Percentiles rank a stretch among this genome's conserved stretches.
These are phyloP conservation scores for Diplogelasinospora grovesii DNA, from an alignment of 495 filamentous ascomycete genomes.

Conservation along the genomic window DNA sequence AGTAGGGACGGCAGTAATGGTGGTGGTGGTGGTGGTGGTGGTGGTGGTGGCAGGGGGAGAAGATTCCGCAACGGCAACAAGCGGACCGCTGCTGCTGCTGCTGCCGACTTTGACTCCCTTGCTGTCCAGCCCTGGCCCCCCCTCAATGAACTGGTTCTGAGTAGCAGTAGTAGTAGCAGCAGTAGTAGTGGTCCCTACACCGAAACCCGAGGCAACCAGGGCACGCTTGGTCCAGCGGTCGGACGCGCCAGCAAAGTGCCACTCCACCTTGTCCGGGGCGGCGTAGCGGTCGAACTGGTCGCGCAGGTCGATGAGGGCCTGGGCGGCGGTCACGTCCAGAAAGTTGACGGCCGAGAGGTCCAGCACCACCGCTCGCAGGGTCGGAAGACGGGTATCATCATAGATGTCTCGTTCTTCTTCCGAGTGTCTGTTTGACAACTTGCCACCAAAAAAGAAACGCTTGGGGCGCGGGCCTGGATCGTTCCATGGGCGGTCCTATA, in stretches of 20 bases:
- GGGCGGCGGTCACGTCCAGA: slow-evolving; percentile 43
- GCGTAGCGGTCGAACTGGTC: slow-evolving; percentile 45
- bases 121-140: no score
- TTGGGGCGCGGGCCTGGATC: slow-evolving; percentile 73
- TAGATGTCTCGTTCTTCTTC: slow-evolving; percentile 33
- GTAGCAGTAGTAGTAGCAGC: no score
- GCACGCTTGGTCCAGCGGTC: slow-evolving; percentile 46
- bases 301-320: slow-evolving; percentile 43
- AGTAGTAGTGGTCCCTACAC: slow-evolving; percentile 14
- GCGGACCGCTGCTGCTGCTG: slow-evolving; percentile 5
- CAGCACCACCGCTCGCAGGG: slow-evolving; percentile 42
- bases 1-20: no score
- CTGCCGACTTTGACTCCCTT: slow-evolving; percentile 1
- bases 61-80: slow-evolving; percentile 17
- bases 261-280: slow-evolving; percentile 40
- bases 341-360: slow-evolving; percentile 44
- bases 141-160: no score
- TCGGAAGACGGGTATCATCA: slow-evolving; percentile 29
- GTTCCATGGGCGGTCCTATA: slow-evolving; percentile 66
- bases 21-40: neutral
- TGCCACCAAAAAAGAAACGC: no score
- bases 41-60: neutral
- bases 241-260: slow-evolving; percentile 43
- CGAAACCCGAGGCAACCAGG: slow-evolving; percentile 43
- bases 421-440: no score